Evolutionary conservation across 805 yeast genomes (phyloP).

Genomic region (Saccharomycopsis capsularis): DNA sequence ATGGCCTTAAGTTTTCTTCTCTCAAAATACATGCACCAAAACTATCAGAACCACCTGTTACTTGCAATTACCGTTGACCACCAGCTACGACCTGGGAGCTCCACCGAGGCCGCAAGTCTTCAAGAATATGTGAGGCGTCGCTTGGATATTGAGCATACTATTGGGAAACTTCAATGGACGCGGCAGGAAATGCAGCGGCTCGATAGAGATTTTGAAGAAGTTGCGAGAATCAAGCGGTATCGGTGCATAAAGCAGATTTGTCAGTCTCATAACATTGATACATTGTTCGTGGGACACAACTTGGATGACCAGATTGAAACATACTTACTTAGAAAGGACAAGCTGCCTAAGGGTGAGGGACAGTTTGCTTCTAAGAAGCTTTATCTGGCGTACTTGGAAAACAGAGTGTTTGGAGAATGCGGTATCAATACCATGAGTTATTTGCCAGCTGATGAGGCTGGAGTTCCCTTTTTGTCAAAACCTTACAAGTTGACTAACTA

Average conservation of each 20-base stretch:
- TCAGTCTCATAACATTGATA: conserved; percentile 18
- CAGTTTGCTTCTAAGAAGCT: background rate
- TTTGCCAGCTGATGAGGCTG: background rate
- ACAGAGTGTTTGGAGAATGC: conserved; percentile 21
- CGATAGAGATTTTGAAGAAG: conserved; percentile 35
- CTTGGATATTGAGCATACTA: conserved; percentile 10
- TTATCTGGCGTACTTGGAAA: conserved; percentile 25
- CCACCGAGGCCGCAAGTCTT: conserved; percentile 31
- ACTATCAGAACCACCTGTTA: conserved; percentile 24
- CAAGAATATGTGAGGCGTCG: conserved; percentile 22
- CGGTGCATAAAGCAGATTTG: conserved; percentile 28
- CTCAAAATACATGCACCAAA: conserved; percentile 23
- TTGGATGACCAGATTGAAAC: conserved; percentile 39
- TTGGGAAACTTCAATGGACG: conserved; percentile 26
- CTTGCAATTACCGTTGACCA: conserved; percentile 39
- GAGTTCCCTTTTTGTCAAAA: background rate
- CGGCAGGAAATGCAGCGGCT: conserved; percentile 21
- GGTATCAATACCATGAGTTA: background rate
- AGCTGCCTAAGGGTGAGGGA: background rate
- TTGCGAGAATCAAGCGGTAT: conserved; percentile 34
- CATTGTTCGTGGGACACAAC: conserved; percentile 36
- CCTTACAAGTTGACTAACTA: background rate
- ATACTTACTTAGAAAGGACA: conserved; percentile 35
- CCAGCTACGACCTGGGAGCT: conserved; percentile 30
- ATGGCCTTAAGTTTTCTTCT: conserved; percentile 36